Percentiles rank a stretch among this genome's conserved stretches.
Evolutionary conservation across 164 flowering plant genomes (phyloP).

Genomic region (Protea cynaroides): DNA sequence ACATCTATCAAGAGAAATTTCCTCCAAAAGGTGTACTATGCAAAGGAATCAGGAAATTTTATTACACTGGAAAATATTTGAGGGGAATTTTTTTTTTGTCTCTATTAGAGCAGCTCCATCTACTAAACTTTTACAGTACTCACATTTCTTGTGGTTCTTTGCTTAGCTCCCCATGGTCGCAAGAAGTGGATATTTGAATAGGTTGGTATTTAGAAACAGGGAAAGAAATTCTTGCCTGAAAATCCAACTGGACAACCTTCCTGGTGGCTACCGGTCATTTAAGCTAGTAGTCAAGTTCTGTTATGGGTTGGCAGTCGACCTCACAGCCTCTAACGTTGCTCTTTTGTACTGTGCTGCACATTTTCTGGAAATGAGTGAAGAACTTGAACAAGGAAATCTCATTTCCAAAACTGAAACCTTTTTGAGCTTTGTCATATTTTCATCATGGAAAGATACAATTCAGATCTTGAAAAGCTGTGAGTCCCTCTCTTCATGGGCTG

Average conservation of each 20-base stretch:
- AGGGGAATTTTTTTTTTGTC: neutral
- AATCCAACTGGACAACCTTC: conserved; percentile 28
- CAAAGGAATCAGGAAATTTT: no score
- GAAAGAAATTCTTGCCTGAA: conserved; percentile 7
- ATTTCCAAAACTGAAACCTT: conserved; percentile 32
- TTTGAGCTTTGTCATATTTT: conserved; percentile 25
- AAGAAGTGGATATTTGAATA: conserved; percentile 35
- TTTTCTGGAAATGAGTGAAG: conserved; percentile 47
- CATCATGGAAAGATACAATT: conserved; percentile 46
- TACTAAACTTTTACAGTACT: neutral
- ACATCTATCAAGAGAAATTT: no score
- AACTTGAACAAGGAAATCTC: conserved; percentile 32
- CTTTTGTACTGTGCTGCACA: conserved; percentile 32
- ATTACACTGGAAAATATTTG: neutral
- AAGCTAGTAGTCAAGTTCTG: conserved; percentile 38
- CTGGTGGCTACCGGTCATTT: conserved; percentile 34
- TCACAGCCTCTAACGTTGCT: conserved; percentile 27
- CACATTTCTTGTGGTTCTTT: neutral
- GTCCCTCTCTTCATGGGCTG: conserved; percentile 29
- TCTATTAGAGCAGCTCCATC: neutral
- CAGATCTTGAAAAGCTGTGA: conserved; percentile 38
- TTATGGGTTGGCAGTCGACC: conserved; percentile 32
- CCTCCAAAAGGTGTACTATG: no score
- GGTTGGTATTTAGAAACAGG: conserved; percentile 26
- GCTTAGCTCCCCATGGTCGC: conserved; percentile 40